Evolutionary conservation across 148 eudicot species (phyloP), one percentile per base, ranked within the genome.

Genomic region (Persicaria tinctoria): DNA sequence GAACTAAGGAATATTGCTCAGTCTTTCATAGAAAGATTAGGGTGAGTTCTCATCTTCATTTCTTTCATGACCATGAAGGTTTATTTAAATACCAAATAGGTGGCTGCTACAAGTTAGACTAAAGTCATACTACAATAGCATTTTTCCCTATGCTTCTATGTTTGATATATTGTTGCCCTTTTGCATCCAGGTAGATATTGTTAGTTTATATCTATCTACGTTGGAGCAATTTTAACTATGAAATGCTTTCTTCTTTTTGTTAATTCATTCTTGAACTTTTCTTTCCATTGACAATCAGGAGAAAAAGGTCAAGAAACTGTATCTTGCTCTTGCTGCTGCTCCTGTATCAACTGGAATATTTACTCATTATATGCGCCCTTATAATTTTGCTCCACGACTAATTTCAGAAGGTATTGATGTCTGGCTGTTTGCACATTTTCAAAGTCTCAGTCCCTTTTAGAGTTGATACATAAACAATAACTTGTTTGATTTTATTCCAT

Each of bases 251-350:
- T 13, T 14, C 47, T 57, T 55, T 59, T 16, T 53, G 38, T 10
- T 68, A 41, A 18, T 77, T 46, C 41, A n/a, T 62, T 14, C 70
- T 51, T 59, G 70, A 41, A 23, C 54, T 73, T 32, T 8, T 54
- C 59, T 68, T 47, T 76, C 59, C 74, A 75, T 14, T 79, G 74
- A 59, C 63, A 71, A 57, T 76, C 81, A 95, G 99, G 99, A 89
- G 68, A 90, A 88, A 83, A 88, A 76, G 81, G 97, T 95, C 68
- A 88, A 88, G 85, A 95, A 95, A 83, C 91, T 92, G 56, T 95
- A 95, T 87, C 97, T 84, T 79, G 97, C 92, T 74, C 96, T 95
- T 82, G 88, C 91, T 68, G 90, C 97, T 75, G 91, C 97, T 83
- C 92, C 97, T 41, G 82, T 95, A 64, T 87, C 94, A 32, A 59